Conservation (phyloP, 495 filamentous ascomycete species). For the Neurospora tetraspora region DNA sequence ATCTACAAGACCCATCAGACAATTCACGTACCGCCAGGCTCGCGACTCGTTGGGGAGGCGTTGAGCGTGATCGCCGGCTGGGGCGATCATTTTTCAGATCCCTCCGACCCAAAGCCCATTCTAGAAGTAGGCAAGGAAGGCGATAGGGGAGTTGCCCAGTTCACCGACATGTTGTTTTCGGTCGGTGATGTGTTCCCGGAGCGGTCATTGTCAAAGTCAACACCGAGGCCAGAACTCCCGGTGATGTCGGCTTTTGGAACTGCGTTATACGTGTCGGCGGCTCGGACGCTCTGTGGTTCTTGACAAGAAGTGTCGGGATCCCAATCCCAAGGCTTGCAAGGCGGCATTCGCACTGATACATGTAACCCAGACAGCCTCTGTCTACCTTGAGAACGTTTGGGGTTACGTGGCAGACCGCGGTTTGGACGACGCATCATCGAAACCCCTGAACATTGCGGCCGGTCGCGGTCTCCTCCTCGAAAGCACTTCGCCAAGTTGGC, state of each 20-base stretch:
- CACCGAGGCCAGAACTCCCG: slow-evolving; percentile 31
- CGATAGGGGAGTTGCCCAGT: slow-evolving; percentile 46
- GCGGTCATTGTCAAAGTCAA: slow-evolving; percentile 41
- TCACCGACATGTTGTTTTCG: slow-evolving; percentile 47
- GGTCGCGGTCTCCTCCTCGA: slow-evolving; percentile 43
- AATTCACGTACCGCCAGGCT: slow-evolving; percentile 44
- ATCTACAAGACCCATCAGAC: slow-evolving; percentile 38
- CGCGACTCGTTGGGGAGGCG: slow-evolving; percentile 33
- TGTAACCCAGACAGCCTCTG: slow-evolving; percentile 35
- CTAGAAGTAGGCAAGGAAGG: slow-evolving; percentile 44
- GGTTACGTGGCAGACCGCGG: slow-evolving; percentile 44
- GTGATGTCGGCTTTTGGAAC: slow-evolving; percentile 49
- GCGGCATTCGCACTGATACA: slow-evolving; percentile 44
- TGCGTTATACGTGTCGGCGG: slow-evolving; percentile 49
- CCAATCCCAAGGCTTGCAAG: slow-evolving; percentile 30
- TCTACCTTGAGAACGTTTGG: slow-evolving; percentile 52
- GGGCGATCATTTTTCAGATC: slow-evolving; percentile 42
- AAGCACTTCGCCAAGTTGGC: slow-evolving; percentile 35
- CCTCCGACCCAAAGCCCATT: slow-evolving; percentile 40
- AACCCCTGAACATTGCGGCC: slow-evolving; percentile 34
- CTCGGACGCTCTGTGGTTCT: slow-evolving; percentile 16
- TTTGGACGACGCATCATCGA: slow-evolving; percentile 25
- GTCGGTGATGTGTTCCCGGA: slow-evolving; percentile 42
- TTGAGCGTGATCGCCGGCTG: slow-evolving; percentile 33
- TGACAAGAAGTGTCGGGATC: slow-evolving; percentile 26